Base-by-base conservation (phyloP, 805 yeast species). In the Saccharomyces mikatae region DNA sequence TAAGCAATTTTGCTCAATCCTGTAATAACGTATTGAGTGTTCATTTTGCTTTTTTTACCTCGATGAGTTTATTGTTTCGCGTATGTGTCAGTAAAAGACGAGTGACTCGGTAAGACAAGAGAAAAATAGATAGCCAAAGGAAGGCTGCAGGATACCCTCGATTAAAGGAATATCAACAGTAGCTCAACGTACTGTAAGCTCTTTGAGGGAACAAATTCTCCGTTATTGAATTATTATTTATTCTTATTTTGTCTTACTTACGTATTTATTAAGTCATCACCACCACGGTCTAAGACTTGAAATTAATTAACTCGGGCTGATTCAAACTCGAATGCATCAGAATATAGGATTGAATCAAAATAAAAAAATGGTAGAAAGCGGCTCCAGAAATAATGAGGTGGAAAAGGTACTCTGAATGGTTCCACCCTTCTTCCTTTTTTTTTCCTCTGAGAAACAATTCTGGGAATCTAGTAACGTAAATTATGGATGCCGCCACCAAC, bases 401-500 rank as follows among this genome's bases (percentile, higher is more conserved):
- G 65, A 87, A 87, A 2, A 87, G 76, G 63, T 87, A 94, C 65
- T 86, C 73, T 11, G 79, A 60, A 59, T 86, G 94, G 60, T 78
- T 84, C 28, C 49, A 60, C 0, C 87, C 24, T n/a, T 36, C 44
- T 9, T 17, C 44, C 44, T 36, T 36, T 17, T 36, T 21, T 17
- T 36, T 36, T 36, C 44, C 24, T 85, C 1, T 85, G 84, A 14
- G 54, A 58, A 54, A 76, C 21, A 54, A 49, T 65, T 89, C 96
- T 0, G 96, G 96, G 24, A 87, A 63, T 55, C 94, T 74, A 44
- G 75, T 67, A 0, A 92, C 94, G 65, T 89, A 89, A 50, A 89
- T 65, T 0, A 76, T 71, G 0, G 96, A 95, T 0, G 96, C 96
- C 1, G 72, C 57, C 4, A 87, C 81, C 69, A 89, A 89, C 46